Evolutionary conservation across 2,329 filamentous ascomycete species (phyloP), one percentile per base, ranked within the genome.

Genomic region (Tolypocladium tropicale): DNA sequence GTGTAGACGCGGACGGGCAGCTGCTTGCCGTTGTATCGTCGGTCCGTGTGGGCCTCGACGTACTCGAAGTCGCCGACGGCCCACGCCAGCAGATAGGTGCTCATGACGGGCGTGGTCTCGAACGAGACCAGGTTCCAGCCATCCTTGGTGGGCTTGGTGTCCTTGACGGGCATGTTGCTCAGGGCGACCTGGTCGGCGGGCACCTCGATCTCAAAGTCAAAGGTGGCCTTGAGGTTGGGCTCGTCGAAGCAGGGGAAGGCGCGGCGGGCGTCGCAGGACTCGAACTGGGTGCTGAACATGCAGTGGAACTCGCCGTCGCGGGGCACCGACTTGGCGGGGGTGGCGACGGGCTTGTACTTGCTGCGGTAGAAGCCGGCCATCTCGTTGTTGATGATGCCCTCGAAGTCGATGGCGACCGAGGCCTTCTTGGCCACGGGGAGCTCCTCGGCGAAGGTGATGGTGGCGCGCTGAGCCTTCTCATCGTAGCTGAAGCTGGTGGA

Each of bases 231-330:
- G 61, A 97, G 81, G 67, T 95, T 96, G 46, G 94, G 94, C 76
- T 99, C 94, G 68, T 99, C 94, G 67, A 97, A 97, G 76, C 94
- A 99, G 52, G 94, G 94, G 74, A 99, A 96, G 10, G 94, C 93
- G 62, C 92, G 82, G 61, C 94, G 87, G 59, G 94, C 94, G 74
- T 99, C 94, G 67, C 91, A 96, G 50, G 92, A 88, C 77, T 99
- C 94, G 68, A 99, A 99, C 70, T 99, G 94, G 52, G 94, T 99
- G 76, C 90, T 95, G 72, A 96, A 78, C 89, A 93, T 92, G 68
- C 82, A 81, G 70, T 84, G 81, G 68, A 78, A 82, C 64, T 84
- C 78, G 51, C 79, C 78, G 61, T 86, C 90, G 67, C 80, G 87
- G 32, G 91, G 89, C 2, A 95, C 91, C 14, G 89, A 91, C 46